Evolutionary conservation across 139 green algal genomes (phyloP), one percentile per base, ranked within the genome.

Genomic region (Diplosphaera chodatii): DNA sequence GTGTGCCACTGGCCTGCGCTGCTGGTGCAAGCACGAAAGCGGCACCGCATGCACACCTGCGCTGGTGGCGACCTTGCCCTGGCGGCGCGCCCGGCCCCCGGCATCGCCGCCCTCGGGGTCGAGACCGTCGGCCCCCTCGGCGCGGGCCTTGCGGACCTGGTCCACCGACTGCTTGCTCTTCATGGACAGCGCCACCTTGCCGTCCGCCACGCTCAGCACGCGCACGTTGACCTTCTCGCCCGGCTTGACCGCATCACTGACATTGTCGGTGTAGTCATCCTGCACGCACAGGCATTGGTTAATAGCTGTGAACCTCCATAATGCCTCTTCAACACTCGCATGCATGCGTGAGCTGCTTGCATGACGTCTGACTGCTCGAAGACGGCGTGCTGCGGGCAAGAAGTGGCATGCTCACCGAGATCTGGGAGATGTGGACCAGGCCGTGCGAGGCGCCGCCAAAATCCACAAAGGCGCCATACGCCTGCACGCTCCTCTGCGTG

Each of bases 391-490:
- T n/a, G n/a, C n/a, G n/a, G n/a, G n/a, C n/a, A n/a, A n/a, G n/a
- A n/a, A n/a, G n/a, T n/a, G n/a, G n/a, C 15, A 30, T 56, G 10
- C 40, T 56, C 40, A 86, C 83, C 73, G 77, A 56, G 23, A 96
- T 81, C 80, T 99, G 87, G 28, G 89, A 97, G 66, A 99, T 94
- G 85, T 99, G 95, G 20, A 98, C 81, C 28, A 99, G 86, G 55
- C 91, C 95, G 77, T 97, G 89, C 33, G 76, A 87, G 31, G 68
- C 76, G 29, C 82, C 79, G 34, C 91, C 92, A 70, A 98, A 90
- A 77, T 98, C 86, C 18, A 99, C 89, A 75, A 99, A 99, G 0
- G 89, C 90, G 33, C 95, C 95, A 76, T 93, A 99, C 8, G 75
- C 27, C 74, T 89, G 72, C 8, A 95, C 72, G 30, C 67, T 67